A percentile compares a stretch with the other conserved stretches of the same genome.
Conservation (phyloP, 1,284 basidiomycete species). For the Singerocomus inundabilis region DNA sequence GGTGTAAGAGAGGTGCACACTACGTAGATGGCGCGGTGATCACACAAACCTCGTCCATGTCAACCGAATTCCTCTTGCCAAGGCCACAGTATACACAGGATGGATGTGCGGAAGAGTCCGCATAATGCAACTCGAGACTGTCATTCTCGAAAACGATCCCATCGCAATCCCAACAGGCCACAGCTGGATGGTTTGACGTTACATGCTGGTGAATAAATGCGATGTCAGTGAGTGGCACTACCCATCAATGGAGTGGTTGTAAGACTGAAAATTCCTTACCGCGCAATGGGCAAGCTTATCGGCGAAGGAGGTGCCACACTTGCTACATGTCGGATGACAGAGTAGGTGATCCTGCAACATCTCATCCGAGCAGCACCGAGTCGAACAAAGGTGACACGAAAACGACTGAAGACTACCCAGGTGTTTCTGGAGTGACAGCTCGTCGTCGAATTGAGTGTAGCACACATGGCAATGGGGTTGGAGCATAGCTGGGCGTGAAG, state of each 20-base stretch:
- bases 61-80: constrained; percentile 14
- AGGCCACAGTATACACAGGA: constrained; percentile 24
- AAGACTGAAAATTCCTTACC: constrained; percentile 17
- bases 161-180: constrained; percentile 33
- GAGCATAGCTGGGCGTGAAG: constrained; percentile 3
- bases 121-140: constrained; percentile 25
- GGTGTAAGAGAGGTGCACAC: constrained; percentile 7
- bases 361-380: constrained; percentile 26
- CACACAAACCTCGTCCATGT: constrained; percentile 26
- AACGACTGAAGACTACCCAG: constrained; percentile 11
- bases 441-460: constrained; percentile 26
- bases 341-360: constrained; percentile 30
- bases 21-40: background rate
- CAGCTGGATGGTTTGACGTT: constrained; percentile 22
- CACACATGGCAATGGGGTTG: constrained; percentile 24
- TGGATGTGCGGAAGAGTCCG: constrained; percentile 28
- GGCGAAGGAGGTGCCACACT: constrained; percentile 22
- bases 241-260: background rate
- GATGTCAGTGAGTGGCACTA: background rate
- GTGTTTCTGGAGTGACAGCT: constrained; percentile 19
- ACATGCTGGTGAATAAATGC: constrained; percentile 18
- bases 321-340: constrained; percentile 26
- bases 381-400: constrained; percentile 21
- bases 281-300: constrained; percentile 21
- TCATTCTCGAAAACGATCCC: constrained; percentile 24